phyloP scores from a whole-genome alignment of 1,139 yeast species.

The Meyerozyma athensensis region DNA sequence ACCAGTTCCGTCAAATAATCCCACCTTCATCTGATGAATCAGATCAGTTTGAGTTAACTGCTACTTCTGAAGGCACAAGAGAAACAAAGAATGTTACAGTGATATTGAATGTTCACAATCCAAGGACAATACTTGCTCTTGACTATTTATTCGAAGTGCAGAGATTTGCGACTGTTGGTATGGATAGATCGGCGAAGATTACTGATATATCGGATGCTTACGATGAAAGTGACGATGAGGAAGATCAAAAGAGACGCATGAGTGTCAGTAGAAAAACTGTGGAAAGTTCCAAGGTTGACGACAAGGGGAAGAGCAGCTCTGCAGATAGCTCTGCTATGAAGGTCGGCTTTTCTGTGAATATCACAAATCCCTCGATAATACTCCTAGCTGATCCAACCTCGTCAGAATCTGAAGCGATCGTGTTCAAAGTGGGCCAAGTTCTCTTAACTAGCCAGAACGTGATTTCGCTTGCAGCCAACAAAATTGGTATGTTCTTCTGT shows the following conservation, averaged over 20 bases:
- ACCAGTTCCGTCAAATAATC: constrained; percentile 73
- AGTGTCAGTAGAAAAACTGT: neutral
- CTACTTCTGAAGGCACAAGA: constrained; percentile 37
- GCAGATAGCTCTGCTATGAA: constrained; percentile 3
- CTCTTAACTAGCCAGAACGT: constrained; percentile 66
- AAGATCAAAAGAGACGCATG: constrained; percentile 5
- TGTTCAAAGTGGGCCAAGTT: constrained; percentile 80
- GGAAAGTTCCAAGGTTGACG: constrained; percentile 7
- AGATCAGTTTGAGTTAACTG: constrained; percentile 66
- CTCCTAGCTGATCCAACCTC: constrained; percentile 76
- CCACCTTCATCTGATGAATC: constrained; percentile 63
- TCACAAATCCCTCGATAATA: constrained; percentile 75
- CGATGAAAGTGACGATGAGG: constrained; percentile 12
- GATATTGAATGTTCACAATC: constrained; percentile 71
- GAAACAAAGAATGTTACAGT: constrained; percentile 42
- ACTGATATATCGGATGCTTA: constrained; percentile 13
- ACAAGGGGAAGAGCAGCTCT: constrained; percentile 4
- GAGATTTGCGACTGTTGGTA: constrained; percentile 49
- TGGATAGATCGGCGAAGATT: constrained; percentile 18
- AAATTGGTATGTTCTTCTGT: constrained; percentile 83
- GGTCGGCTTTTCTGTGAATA: constrained; percentile 59
- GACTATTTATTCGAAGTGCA: constrained; percentile 82
- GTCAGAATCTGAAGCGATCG: constrained; percentile 77
- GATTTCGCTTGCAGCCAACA: constrained; percentile 63
- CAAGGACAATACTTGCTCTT: constrained; percentile 73